Evolutionary conservation across 2,329 filamentous ascomycete species (phyloP).

Genomic region (Alternaria alternata): DNA sequence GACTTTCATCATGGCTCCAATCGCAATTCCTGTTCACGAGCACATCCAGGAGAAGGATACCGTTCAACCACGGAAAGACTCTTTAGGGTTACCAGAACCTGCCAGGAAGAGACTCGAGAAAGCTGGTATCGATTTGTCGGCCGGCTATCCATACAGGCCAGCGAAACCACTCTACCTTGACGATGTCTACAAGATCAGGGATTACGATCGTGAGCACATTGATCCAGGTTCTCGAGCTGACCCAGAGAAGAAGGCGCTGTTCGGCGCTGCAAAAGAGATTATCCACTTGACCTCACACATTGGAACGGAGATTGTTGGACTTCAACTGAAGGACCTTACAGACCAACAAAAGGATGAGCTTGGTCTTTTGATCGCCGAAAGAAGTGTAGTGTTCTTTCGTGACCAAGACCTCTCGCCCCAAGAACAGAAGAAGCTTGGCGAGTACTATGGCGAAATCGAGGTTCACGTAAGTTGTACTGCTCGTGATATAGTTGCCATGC

Average conservation of each 20-base stretch:
- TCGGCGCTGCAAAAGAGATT: slow-evolving; percentile 54
- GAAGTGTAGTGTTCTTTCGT: slow-evolving; percentile 61
- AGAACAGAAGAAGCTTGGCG: slow-evolving; percentile 42
- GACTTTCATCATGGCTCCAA: slow-evolving; percentile 60
- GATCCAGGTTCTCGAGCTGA: slow-evolving; percentile 61
- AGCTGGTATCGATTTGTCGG: slow-evolving; percentile 72
- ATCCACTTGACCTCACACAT: slow-evolving; percentile 49
- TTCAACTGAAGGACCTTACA: slow-evolving; percentile 59
- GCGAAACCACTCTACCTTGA: slow-evolving; percentile 72
- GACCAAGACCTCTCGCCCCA: slow-evolving; percentile 55
- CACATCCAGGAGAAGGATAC: slow-evolving; percentile 67
- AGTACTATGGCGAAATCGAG: slow-evolving; percentile 64
- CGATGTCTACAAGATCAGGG: slow-evolving; percentile 72
- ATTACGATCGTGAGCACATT: slow-evolving; percentile 49
- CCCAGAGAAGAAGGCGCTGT: slow-evolving; percentile 52
- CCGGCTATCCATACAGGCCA: slow-evolving; percentile 76
- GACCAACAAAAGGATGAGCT: slow-evolving; percentile 61
- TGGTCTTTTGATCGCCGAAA: slow-evolving; percentile 51
- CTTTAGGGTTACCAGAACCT: slow-evolving; percentile 66
- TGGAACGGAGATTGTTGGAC: slow-evolving; percentile 47
- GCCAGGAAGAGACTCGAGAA: slow-evolving; percentile 69
- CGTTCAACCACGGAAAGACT: slow-evolving; percentile 69
- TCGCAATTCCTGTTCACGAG: slow-evolving; percentile 60
- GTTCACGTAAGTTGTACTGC: slow-evolving; percentile 64
- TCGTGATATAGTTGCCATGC: not conserved